Percentiles rank a stretch among this genome's conserved stretches.
Conservation (phyloP, 2,329 filamentous ascomycete genomes). For the Monascus ruber region DNA sequence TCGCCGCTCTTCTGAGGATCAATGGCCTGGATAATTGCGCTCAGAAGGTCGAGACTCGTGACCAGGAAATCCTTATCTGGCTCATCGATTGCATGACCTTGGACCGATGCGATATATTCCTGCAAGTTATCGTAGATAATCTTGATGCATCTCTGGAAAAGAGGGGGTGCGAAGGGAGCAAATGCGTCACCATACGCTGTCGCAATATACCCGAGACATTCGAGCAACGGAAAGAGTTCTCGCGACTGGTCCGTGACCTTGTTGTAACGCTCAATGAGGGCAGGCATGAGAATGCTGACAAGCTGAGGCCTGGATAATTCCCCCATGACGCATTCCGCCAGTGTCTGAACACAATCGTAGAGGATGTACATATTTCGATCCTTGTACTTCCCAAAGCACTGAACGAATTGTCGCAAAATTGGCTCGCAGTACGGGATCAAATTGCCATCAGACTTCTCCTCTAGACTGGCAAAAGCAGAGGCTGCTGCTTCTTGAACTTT, state of each 20-base stretch:
- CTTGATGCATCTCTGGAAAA: conserved; percentile 78
- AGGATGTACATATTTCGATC: conserved; percentile 98
- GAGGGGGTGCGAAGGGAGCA: conserved; percentile 69
- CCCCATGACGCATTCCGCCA: conserved; percentile 81
- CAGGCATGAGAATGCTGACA: conserved; percentile 82
- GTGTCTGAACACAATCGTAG: conserved; percentile 95
- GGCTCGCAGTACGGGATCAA: conserved; percentile 77
- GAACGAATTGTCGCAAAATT: conserved; percentile 84
- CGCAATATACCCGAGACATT: conserved; percentile 90
- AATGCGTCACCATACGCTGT: conserved; percentile 75
- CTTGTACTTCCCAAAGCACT: conserved; percentile 91
- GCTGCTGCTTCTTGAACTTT: conserved; percentile 94
- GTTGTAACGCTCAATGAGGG: conserved; percentile 78
- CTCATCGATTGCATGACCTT: conserved; percentile 57
- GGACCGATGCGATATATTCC: conserved; percentile 58
- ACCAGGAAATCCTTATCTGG: conserved; percentile 97
- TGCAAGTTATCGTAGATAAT: conserved; percentile 89
- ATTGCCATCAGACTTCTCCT: conserved; percentile 77
- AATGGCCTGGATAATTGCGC: conserved; percentile 84
- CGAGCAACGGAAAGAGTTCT: conserved; percentile 89
- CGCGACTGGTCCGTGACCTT: conserved; percentile 77
- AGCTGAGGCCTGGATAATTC: conserved; percentile 69
- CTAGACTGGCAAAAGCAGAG: conserved; percentile 89
- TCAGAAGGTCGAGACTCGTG: conserved; percentile 85
- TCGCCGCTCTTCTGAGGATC: conserved; percentile 61